These are phyloP conservation scores for Nymphaea colorata DNA, from an alignment of 164 flowering plant species.

Conservation along the genomic window DNA sequence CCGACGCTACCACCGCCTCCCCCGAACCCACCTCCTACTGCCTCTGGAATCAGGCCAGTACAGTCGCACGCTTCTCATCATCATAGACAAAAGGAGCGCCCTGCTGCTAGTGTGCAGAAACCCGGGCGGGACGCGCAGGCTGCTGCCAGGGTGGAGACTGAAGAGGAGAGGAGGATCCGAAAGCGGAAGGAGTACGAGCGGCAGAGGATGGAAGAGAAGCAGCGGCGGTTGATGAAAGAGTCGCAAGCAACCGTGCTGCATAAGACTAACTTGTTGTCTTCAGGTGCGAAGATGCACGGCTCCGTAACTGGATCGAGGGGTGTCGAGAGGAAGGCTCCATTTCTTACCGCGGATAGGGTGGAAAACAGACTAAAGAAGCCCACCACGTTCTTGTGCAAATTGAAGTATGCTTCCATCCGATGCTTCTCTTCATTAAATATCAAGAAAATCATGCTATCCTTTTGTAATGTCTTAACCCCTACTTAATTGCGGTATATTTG, in stretches of 20 bases:
- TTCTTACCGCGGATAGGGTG: constrained; percentile 57
- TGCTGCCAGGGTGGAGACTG: constrained; percentile 64
- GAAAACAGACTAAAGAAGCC: constrained; percentile 93
- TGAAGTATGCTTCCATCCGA: constrained; percentile 57
- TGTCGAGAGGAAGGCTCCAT: constrained; percentile 56
- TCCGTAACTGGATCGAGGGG: constrained; percentile 58
- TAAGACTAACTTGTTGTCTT: constrained; percentile 45
- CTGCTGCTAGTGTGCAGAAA: neutral
- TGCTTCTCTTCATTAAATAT: neutral
- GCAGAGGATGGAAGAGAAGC: constrained; percentile 72
- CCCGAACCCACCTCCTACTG: constrained; percentile 24
- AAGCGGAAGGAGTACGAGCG: constrained; percentile 87
- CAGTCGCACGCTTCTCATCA: constrained; percentile 24
- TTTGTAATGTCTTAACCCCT: too few species aligned
- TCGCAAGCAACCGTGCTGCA: constrained; percentile 49
- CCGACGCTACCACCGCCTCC: constrained; percentile 22
- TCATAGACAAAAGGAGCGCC: constrained; percentile 19
- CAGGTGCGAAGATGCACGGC: constrained; percentile 51
- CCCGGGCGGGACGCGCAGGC: neutral
- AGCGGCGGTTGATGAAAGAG: constrained; percentile 52
- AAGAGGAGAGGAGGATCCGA: constrained; percentile 78
- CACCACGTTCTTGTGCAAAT: constrained; percentile 86
- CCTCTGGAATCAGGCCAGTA: constrained; percentile 23
- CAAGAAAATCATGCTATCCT: neutral
- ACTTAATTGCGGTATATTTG: too few species aligned